Evolutionary conservation across 352 stramenopile species (phyloP), one percentile per base, ranked within the genome.

Genomic region (Globisporangium radiosum): DNA sequence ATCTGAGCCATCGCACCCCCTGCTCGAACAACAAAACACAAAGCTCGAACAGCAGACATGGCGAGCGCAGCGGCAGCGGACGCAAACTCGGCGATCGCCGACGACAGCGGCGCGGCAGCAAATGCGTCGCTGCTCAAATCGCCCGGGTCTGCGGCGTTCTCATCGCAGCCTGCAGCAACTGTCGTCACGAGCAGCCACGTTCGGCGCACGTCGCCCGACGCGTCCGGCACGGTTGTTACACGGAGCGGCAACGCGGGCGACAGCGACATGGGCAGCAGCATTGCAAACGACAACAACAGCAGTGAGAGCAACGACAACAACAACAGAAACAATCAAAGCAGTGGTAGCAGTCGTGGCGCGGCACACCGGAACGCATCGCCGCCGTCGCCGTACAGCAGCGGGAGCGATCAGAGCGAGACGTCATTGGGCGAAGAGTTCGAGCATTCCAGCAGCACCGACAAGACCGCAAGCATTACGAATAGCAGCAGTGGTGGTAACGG

Each of bases 161-260:
- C 65, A 43, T 83, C 75, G 10, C 48, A 70, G 10, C 65, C 64
- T 1, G 76, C 75, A 11, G 72, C 69, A 4, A 59, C 64, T 4
- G 72, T 78, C 4, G 59, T 73, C n/a, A 40, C 57, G 43, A 70
- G 33, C 59, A 68, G 60, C 61, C 69, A 71, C 60, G 51, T 50
- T 38, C 54, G 68, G 2, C 64, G 66, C 43, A 57, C 56, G 47
- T 45, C 61, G 49, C 54, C 38, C 43, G 64, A 76, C 17, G 38
- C 59, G 50, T 38, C 45, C 25, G 25, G 2, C 25, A 25, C 25
- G 25, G 25, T 25, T 25, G 25, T 25, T 1, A 25, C 25, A 25
- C 25, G 25, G 25, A 25, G 25, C 25, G 25, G 25, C 25, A 25
- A 25, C 25, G 25, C 25, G 25, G 33, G 13, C 45, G 15, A 40